Conservation (phyloP, 1,284 basidiomycete genomes). For the Tylopilus sp. region DNA sequence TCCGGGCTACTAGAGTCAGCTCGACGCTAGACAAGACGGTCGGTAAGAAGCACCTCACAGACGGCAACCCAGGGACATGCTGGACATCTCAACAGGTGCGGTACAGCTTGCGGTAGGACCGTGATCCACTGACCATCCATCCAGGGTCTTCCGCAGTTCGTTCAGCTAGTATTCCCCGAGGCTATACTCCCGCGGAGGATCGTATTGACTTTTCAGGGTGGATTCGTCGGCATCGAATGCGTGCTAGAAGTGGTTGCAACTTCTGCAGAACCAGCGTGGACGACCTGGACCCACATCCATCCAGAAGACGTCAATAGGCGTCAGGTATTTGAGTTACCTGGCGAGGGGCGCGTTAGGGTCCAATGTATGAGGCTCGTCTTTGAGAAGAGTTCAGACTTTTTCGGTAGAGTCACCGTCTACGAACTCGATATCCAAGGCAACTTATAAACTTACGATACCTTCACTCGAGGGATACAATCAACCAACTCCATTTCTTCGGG, state of each 20-base stretch:
- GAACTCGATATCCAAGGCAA: conserved; percentile 54
- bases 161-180: conserved; percentile 57
- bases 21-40: conserved; percentile 78
- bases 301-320: conserved; percentile 73
- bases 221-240: conserved; percentile 71
- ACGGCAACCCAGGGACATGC: conserved; percentile 72
- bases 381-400: conserved; percentile 75
- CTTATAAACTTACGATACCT: neutral
- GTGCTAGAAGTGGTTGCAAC: conserved; percentile 40
- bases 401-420: conserved; percentile 71
- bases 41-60: conserved; percentile 67
- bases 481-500: conserved; percentile 25
- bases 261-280: conserved; percentile 41
- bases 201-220: conserved; percentile 75
- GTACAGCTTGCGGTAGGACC: conserved; percentile 4
- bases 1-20: conserved; percentile 56
- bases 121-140: conserved; percentile 9
- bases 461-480: conserved; percentile 22
- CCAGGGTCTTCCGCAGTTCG: conserved; percentile 70
- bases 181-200: conserved; percentile 53
- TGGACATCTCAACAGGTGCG: conserved; percentile 77
- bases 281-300: conserved; percentile 50
- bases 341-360: conserved; percentile 32
- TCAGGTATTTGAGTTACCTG: conserved; percentile 57
- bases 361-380: conserved; percentile 61